Conservation (phyloP, 169 alveolate species). For the Plasmodium sp. region DNA sequence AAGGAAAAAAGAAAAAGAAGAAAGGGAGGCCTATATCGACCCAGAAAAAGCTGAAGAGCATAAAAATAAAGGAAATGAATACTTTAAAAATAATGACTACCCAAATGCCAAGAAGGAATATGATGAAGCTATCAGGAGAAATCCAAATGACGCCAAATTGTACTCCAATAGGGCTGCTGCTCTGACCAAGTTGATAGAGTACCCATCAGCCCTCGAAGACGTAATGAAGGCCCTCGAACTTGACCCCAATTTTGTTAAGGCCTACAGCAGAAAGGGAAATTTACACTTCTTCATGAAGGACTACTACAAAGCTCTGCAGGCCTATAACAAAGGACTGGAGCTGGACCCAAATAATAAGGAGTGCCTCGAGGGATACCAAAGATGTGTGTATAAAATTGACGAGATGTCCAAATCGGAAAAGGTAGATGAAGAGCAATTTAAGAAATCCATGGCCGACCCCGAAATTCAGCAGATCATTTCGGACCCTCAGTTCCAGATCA, state of each 20-base stretch:
- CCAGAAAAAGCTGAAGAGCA: slow-evolving; percentile 97
- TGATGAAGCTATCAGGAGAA: slow-evolving; percentile 97
- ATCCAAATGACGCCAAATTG: slow-evolving; percentile 96
- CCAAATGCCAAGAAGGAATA: slow-evolving; percentile 98
- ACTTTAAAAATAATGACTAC: slow-evolving; percentile 93
- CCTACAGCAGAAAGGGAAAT: slow-evolving; percentile 96
- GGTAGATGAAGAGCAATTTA: slow-evolving; percentile 91
- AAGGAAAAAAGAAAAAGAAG: slow-evolving; percentile 92
- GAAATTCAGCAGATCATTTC: slow-evolving; percentile 96
- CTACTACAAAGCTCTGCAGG: slow-evolving; percentile 96
- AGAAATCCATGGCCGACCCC: slow-evolving; percentile 95
- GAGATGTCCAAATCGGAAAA: slow-evolving; percentile 88
- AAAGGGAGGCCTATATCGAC: slow-evolving; percentile 94
- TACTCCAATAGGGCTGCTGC: slow-evolving; percentile 98
- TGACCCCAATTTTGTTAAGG: slow-evolving; percentile 97
- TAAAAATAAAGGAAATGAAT: slow-evolving; percentile 92
- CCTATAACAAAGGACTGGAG: slow-evolving; percentile 95
- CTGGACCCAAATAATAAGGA: slow-evolving; percentile 93
- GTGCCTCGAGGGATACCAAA: slow-evolving; percentile 88
- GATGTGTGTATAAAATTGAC: slow-evolving; percentile 86
- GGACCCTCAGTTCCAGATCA: slow-evolving; percentile 96
- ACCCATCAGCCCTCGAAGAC: slow-evolving; percentile 93
- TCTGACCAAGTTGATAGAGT: slow-evolving; percentile 94
- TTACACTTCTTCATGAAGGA: slow-evolving; percentile 96
- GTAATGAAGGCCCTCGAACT: slow-evolving; percentile 91